Evolutionary conservation across 352 stramenopile species (phyloP).

Genomic region (Achlya hypogyna): DNA sequence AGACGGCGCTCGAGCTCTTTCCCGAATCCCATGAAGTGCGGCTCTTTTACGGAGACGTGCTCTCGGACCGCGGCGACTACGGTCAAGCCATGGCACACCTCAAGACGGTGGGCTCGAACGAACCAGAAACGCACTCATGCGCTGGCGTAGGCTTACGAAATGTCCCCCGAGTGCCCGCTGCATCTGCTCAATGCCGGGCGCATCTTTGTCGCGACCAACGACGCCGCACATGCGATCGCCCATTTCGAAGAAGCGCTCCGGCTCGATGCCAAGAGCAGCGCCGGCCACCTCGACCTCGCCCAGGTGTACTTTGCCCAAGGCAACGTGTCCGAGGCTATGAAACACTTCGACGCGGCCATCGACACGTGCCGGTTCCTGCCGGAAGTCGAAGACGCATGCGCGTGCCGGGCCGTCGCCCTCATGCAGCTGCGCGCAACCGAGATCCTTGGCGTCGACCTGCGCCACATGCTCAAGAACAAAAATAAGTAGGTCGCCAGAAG

Average conservation of each 20-base stretch:
- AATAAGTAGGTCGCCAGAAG: constrained; percentile 15
- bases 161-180: constrained; percentile 66
- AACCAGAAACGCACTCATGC: too few relatives aligned
- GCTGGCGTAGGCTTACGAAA: constrained; percentile 51
- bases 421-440: constrained; percentile 80
- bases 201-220: constrained; percentile 76
- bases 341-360: constrained; percentile 60
- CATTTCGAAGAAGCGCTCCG: constrained; percentile 72
- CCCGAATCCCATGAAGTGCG: constrained; percentile 65
- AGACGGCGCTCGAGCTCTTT: constrained; percentile 53
- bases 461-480: constrained; percentile 44
- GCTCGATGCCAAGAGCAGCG: constrained; percentile 69
- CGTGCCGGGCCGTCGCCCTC: constrained; percentile 64
- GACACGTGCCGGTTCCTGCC: constrained; percentile 73
- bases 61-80: constrained; percentile 77
- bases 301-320: constrained; percentile 81
- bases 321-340: constrained; percentile 52
- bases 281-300: constrained; percentile 74
- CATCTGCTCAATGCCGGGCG: constrained; percentile 77
- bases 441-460: constrained; percentile 75
- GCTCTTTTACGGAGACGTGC: constrained; percentile 74
- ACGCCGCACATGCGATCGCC: constrained; percentile 64
- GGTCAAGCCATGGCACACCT: constrained; percentile 73
- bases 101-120: background rate
- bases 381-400: constrained; percentile 74